A percentile compares a stretch with the other conserved stretches of the same genome.
Evolutionary conservation across 169 alveolate genomes (phyloP).

Genomic region (Eimeria necatrix): DNA sequence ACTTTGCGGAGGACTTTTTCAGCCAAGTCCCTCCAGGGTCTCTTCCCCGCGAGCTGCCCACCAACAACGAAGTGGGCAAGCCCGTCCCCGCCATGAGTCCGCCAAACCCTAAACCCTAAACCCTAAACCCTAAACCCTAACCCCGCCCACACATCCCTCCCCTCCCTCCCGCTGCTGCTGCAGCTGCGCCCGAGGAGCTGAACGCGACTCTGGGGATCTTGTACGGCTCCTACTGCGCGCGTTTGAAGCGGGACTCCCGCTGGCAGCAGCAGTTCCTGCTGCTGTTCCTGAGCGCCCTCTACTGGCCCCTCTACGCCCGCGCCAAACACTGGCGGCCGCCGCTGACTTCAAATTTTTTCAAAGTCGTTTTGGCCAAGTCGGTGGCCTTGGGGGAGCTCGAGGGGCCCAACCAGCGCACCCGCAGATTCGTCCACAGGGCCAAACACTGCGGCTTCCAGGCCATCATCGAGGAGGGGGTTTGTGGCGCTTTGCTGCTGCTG

Average conservation of each 20-base stretch:
- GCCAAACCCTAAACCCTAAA: neutral
- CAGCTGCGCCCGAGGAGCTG: slow-evolving; percentile 55
- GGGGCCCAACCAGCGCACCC: neutral
- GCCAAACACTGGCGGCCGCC: slow-evolving; percentile 66
- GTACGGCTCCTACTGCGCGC: slow-evolving; percentile 68
- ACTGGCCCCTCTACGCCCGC: slow-evolving; percentile 81
- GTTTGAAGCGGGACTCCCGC: slow-evolving; percentile 37
- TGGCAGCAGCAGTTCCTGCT: slow-evolving; percentile 79
- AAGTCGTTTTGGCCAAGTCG: slow-evolving; percentile 65
- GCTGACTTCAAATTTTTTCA: slow-evolving; percentile 51
- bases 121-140: too few species aligned
- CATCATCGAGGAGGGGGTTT: slow-evolving; percentile 57
- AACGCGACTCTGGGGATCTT: slow-evolving; percentile 46
- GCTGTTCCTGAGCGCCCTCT: slow-evolving; percentile 62
- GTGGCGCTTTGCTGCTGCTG: slow-evolving; percentile 29
- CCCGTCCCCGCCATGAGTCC: slow-evolving; percentile 36
- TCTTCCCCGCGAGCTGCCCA: slow-evolving; percentile 3
- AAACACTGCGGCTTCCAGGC: slow-evolving; percentile 61
- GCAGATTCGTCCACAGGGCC: slow-evolving; percentile 38
- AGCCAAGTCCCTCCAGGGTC: neutral
- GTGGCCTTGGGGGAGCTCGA: slow-evolving; percentile 53
- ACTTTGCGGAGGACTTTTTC: slow-evolving; percentile 54
- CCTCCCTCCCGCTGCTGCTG: too few species aligned
- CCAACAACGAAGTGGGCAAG: slow-evolving; percentile 65
- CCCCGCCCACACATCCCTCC: too few species aligned